These are phyloP conservation scores for Comarum palustre DNA, from an alignment of 306 rosid species.

Conservation along the genomic window DNA sequence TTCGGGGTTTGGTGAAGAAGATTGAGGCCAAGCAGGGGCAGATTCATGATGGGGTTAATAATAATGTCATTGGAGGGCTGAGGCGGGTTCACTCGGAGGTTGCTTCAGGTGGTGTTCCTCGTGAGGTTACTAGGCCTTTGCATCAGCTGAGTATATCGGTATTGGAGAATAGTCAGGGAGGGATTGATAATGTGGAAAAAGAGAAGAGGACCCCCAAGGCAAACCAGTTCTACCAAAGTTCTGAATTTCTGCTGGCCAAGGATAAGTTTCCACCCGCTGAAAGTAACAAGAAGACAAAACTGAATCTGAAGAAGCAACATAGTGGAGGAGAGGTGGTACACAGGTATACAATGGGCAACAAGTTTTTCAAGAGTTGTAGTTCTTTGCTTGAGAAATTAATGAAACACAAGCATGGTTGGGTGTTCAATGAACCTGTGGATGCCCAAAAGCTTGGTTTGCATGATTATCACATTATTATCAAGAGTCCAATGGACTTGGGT, in stretches of 20 bases:
- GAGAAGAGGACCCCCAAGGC: conserved; percentile 97
- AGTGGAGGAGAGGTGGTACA: conserved; percentile 58
- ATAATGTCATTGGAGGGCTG: conserved; percentile 38
- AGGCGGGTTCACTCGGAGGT: conserved; percentile 67
- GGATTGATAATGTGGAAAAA: conserved; percentile 68
- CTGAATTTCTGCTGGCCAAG: conserved; percentile 88
- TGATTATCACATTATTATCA: conserved; percentile 74
- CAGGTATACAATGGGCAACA: conserved; percentile 63
- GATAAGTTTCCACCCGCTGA: conserved; percentile 89
- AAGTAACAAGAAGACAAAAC: conserved; percentile 75
- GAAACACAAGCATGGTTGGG: conserved; percentile 95
- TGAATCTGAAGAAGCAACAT: conserved; percentile 65
- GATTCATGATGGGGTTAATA: conserved; percentile 37
- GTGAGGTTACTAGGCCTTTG: conserved; percentile 56
- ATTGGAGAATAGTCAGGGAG: conserved; percentile 67
- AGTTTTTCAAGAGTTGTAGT: conserved; percentile 82
- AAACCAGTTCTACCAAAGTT: conserved; percentile 77
- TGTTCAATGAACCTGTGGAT: conserved; percentile 85
- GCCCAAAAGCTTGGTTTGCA: conserved; percentile 77
- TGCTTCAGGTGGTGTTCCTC: conserved; percentile 54
- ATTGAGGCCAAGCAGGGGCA: conserved; percentile 79
- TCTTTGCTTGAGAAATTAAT: conserved; percentile 86
- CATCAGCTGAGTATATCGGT: conserved; percentile 61
- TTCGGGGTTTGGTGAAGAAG: conserved; percentile 66
- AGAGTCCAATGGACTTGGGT: conserved; percentile 90